phyloP scores from a whole-genome alignment of 1,284 basidiomycete genomes.

The Coniophora puteana region DNA sequence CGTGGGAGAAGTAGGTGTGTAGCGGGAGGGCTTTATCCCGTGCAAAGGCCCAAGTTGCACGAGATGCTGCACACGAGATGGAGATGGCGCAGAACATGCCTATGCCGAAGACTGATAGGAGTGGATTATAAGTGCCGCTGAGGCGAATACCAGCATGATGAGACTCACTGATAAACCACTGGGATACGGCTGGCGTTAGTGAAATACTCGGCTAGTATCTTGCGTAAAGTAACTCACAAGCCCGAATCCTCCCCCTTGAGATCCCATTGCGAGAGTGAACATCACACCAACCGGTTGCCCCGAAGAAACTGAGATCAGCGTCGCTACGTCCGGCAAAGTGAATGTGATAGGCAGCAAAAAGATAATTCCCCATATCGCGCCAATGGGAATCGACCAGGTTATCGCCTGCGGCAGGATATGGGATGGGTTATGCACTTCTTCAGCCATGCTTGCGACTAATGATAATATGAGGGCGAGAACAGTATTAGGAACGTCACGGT shows the following conservation, averaged over 20 bases:
- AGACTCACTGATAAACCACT: constrained; percentile 46
- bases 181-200: constrained; percentile 1
- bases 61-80: constrained; percentile 61
- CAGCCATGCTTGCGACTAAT: constrained; percentile 56
- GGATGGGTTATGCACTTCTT: constrained; percentile 59
- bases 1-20: constrained; percentile 43
- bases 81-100: constrained; percentile 56
- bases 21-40: constrained; percentile 67
- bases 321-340: constrained; percentile 54
- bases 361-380: constrained; percentile 51
- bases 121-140: constrained; percentile 10
- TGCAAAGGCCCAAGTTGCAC: constrained; percentile 70
- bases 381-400: constrained; percentile 60
- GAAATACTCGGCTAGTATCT: background rate
- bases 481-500: background rate
- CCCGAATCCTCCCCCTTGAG: constrained; percentile 60
- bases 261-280: constrained; percentile 63
- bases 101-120: constrained; percentile 42
- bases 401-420: constrained; percentile 57
- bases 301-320: constrained; percentile 49
- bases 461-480: background rate
- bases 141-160: constrained; percentile 21
- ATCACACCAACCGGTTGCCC: constrained; percentile 66
- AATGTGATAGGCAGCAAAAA: constrained; percentile 71
- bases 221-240: constrained; percentile 32